Percentiles rank a stretch among this genome's conserved stretches.
These are phyloP conservation scores for Penicillium expansum DNA, from an alignment of 2,329 filamentous ascomycete species.

Conservation along the genomic window DNA sequence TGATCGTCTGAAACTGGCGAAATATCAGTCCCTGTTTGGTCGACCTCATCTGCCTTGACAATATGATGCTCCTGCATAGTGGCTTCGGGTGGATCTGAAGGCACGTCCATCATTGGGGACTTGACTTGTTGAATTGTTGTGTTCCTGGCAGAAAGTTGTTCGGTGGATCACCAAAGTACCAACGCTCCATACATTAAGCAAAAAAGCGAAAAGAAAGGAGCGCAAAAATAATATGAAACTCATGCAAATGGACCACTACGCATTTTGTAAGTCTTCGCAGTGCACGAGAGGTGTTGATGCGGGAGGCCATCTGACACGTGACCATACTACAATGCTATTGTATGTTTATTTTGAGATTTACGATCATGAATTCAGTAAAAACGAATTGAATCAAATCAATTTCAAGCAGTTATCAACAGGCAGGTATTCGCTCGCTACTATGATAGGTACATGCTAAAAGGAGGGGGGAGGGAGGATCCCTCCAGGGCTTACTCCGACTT, in stretches of 20 bases:
- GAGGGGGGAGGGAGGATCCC: no score
- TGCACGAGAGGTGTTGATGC: neutral
- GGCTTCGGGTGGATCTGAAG: conserved; percentile 21
- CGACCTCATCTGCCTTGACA: conserved; percentile 51
- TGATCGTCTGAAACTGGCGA: conserved; percentile 45
- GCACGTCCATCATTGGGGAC: conserved; percentile 27
- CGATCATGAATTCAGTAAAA: neutral
- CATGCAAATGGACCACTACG: neutral
- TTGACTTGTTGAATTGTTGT: neutral
- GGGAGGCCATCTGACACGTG: conserved; percentile 1
- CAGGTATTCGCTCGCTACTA: neutral
- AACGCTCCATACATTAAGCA: neutral
- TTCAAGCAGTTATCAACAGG: neutral
- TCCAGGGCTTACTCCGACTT: conserved; percentile 30
- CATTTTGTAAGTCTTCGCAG: neutral
- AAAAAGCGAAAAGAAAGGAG: conserved; percentile 6
- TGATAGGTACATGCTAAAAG: neutral
- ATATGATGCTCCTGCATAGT: conserved; percentile 40
- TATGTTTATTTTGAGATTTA: neutral
- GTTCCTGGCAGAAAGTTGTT: conserved; percentile 3
- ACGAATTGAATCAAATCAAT: neutral
- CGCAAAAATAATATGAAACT: neutral
- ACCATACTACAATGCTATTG: neutral
- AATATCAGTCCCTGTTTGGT: conserved; percentile 49
- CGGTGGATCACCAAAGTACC: conserved; percentile 8